Conservation (phyloP, 1,284 basidiomycete species). For the Tilletia horrida region DNA sequence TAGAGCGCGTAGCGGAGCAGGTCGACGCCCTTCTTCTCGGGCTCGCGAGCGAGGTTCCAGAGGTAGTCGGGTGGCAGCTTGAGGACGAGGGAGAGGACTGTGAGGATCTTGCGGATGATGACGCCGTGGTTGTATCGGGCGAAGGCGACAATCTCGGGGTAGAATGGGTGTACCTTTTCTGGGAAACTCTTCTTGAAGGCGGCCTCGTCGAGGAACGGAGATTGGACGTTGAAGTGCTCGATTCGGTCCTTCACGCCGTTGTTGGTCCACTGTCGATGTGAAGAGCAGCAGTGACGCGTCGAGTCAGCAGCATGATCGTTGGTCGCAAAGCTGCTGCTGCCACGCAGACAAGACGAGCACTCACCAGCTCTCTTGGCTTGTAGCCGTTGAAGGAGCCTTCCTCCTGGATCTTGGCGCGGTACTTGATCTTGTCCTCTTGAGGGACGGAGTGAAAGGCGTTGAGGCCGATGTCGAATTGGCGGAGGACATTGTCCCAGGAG, state of each 20-base stretch:
- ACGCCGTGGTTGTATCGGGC: conserved; percentile 53
- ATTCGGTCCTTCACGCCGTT: conserved; percentile 56
- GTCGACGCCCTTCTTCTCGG: conserved; percentile 56
- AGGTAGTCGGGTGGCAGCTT: conserved; percentile 57
- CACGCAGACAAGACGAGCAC: not conserved
- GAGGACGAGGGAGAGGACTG: conserved; percentile 56
- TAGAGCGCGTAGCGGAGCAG: conserved; percentile 58
- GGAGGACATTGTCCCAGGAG: conserved; percentile 42
- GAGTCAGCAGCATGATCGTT: too few species aligned
- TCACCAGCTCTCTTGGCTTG: conserved; percentile 55
- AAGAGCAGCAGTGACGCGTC: too few species aligned
- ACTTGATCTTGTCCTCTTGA: conserved; percentile 44
- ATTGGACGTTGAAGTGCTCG: conserved; percentile 58
- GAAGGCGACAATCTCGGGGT: conserved; percentile 56
- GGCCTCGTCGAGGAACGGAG: conserved; percentile 42
- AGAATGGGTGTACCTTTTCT: conserved; percentile 32
- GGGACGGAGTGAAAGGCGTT: conserved; percentile 46
- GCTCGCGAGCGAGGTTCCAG: conserved; percentile 56
- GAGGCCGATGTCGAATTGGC: conserved; percentile 53
- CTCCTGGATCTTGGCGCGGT: conserved; percentile 46
- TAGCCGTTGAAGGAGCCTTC: conserved; percentile 55
- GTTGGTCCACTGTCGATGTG: conserved; percentile 53
- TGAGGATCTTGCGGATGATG: conserved; percentile 57
- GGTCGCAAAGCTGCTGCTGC: too few species aligned
- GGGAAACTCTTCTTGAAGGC: conserved; percentile 37